These are phyloP conservation scores for Colletotrichum australisinense DNA, from an alignment of 2,329 filamentous ascomycete species.

Conservation along the genomic window DNA sequence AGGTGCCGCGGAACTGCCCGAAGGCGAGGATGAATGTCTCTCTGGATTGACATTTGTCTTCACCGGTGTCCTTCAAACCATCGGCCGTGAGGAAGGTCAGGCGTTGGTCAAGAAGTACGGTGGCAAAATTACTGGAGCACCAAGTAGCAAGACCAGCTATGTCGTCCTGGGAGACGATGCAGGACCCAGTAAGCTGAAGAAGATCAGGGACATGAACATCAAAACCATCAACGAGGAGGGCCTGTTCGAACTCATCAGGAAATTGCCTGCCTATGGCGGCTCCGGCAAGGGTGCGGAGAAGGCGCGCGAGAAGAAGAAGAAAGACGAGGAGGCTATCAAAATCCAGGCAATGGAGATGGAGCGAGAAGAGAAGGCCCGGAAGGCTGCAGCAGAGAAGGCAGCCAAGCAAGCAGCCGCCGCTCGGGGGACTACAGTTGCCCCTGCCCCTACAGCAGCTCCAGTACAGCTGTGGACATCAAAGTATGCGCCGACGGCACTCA, in stretches of 20 bases:
- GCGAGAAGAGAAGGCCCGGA: conserved; percentile 75
- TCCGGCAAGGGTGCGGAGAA: conserved; percentile 89
- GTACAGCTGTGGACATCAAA: conserved; percentile 90
- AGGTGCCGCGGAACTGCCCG: conserved; percentile 78
- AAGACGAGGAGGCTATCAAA: conserved; percentile 85
- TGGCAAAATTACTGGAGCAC: conserved; percentile 86
- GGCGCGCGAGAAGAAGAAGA: conserved; percentile 83
- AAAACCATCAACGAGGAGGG: conserved; percentile 97
- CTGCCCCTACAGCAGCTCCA: conserved; percentile 53
- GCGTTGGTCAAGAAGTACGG: conserved; percentile 92
- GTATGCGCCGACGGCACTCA: conserved; percentile 87
- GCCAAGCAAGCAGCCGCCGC: conserved; percentile 62
- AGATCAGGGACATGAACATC: conserved; percentile 82
- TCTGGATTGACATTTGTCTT: conserved; percentile 94
- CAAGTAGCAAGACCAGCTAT: conserved; percentile 93
- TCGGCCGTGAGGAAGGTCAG: conserved; percentile 87
- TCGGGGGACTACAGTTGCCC: conserved; percentile 50
- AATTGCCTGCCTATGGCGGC: conserved; percentile 86
- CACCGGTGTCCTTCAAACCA: conserved; percentile 84
- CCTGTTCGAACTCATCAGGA: conserved; percentile 85
- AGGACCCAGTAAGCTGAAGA: conserved; percentile 90
- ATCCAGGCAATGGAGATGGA: conserved; percentile 89
- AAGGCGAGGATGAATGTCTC: conserved; percentile 89
- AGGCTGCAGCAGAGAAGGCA: conserved; percentile 63
- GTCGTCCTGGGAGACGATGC: conserved; percentile 93